phyloP scores from a whole-genome alignment of 148 eudicot genomes.

The Spergularia bocconei region DNA sequence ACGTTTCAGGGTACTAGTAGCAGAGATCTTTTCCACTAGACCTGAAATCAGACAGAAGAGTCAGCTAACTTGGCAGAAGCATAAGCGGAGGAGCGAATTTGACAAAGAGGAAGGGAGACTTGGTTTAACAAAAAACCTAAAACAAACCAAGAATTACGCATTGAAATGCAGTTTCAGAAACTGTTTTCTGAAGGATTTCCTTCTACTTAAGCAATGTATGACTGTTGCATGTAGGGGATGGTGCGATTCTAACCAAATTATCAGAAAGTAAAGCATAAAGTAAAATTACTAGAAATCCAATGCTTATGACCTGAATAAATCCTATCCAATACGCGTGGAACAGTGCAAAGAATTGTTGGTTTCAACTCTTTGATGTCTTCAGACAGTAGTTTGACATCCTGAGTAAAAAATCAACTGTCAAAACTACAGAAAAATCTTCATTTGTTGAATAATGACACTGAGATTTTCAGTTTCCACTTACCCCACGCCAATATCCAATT shows the following conservation, averaged over 20 bases:
- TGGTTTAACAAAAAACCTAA: no score
- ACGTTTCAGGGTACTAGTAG: conserved; percentile 56
- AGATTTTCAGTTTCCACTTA: conserved; percentile 31
- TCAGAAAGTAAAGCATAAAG: background rate
- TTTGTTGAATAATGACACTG: background rate
- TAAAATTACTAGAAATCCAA: background rate
- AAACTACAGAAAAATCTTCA: background rate
- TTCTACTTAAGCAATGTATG: background rate
- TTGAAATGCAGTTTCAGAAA: no score
- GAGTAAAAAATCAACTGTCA: conserved; percentile 24
- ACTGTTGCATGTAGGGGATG: background rate
- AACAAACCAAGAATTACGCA: no score
- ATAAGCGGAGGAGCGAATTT: background rate
- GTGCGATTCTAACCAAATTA: background rate
- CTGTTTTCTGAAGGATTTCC: no score
- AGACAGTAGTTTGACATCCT: conserved; percentile 78
- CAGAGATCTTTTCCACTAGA: conserved; percentile 59
- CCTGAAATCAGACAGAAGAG: conserved; percentile 42
- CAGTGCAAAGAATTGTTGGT: conserved; percentile 84
- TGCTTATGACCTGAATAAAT: conserved; percentile 67
- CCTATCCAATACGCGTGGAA: conserved; percentile 89
- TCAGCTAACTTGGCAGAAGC: background rate
- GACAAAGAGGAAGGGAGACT: background rate
- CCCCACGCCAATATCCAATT: conserved; percentile 98
- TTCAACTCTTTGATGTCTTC: conserved; percentile 80